Evolutionary conservation across 495 filamentous ascomycete species (phyloP), one percentile per base, ranked within the genome.

Genomic region (Daldinia concentrica): DNA sequence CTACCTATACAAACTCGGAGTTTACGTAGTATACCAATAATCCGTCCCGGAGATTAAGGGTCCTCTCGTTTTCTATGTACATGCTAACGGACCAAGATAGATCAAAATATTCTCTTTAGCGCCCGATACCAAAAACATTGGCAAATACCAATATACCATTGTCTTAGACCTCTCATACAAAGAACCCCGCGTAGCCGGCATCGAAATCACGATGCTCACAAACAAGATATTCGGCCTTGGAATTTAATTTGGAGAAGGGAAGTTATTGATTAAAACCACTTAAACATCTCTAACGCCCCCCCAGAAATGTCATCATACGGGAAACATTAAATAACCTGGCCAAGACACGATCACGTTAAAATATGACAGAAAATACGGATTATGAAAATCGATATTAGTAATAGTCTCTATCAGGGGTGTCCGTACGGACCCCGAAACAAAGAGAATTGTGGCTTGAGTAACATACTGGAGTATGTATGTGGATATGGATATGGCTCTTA

Each of bases 31-130:
- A 58, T 66, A 41, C 34, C 12, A 27, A 60, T 30, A 30, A 27
- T 51, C 43, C 30, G 27, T 39, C 29, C 30, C 39, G 43, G 43
- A 57, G 56, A 60, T 60, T 62, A 56, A 56, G 58, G 58, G 57
- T 68, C 65, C 24, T 59, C 43, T 6, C 27, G 30, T 24, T 19
- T 30, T 51, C 52, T 17, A 30, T 30, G 43, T 34, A 34, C 8
- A 50, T 27, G 27, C 26, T 32, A 39, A 66, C 15, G 41, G 32
- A 60, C 41, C 24, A 30, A 54, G 30, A 59, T 22, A 12, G 26
- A 50, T 36, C 50, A 37, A 55, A 24, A 36, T 27, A n/a, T 24
- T 48, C 34, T 59, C 15, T 26, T 27, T 34, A 37, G 50, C 50
- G 22, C 15, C 26, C 11, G 30, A 52, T 22, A 7, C 24, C 9